Percentiles rank a stretch among this genome's conserved stretches.
Conservation (phyloP, 495 filamentous ascomycete species). For the Neurospora terricola region DNA sequence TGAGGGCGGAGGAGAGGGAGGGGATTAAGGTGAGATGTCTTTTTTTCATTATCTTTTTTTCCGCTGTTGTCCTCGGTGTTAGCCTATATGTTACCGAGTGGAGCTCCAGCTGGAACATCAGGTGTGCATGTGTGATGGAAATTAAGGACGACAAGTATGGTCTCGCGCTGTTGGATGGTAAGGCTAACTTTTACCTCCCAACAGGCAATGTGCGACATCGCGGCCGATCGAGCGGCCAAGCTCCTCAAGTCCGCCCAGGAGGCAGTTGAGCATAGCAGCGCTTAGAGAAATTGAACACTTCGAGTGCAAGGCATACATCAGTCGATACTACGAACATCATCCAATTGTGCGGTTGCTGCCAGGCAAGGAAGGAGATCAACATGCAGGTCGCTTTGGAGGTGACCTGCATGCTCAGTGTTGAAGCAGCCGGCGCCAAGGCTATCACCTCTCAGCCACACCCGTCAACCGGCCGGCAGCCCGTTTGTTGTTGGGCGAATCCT, state of each 20-base stretch:
- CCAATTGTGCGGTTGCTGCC: background rate
- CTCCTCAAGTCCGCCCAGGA: conserved; percentile 19
- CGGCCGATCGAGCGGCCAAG: conserved; percentile 34
- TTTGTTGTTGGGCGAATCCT: background rate
- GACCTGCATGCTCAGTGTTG: background rate
- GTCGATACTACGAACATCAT: background rate
- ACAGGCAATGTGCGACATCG: conserved; percentile 44
- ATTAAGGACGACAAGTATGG: no score
- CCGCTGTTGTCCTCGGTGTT: no score
- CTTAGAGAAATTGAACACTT: background rate
- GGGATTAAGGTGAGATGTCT: conserved; percentile 57
- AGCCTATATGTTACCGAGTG: no score
- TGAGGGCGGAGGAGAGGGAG: conserved; percentile 56
- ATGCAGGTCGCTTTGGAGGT: background rate
- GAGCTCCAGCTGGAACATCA: no score
- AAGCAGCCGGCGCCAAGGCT: background rate
- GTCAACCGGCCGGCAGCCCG: background rate
- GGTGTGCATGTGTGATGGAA: no score
- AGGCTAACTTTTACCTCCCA: background rate
- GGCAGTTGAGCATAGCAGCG: conserved; percentile 1
- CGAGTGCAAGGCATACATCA: background rate
- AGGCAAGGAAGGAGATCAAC: background rate
- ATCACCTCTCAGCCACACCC: background rate
- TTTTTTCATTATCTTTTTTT: no score
- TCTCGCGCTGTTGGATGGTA: background rate